Evolutionary conservation across 208 protist genomes (phyloP), one percentile per base, ranked within the genome.

Genomic region (Acanthamoeba healyi): DNA sequence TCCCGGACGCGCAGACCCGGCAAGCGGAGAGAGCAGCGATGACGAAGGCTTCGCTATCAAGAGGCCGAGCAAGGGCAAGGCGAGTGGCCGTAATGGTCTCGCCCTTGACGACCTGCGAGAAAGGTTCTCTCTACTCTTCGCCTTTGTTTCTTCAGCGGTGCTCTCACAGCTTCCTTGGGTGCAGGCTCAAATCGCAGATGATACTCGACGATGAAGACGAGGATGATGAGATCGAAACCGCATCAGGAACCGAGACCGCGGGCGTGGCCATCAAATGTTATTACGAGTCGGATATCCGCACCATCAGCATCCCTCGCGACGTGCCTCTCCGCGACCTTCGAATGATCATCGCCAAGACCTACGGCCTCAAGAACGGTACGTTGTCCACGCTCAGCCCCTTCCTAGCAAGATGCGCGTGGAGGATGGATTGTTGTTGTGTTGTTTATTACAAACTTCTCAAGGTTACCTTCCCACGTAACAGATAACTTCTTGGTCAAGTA

Each of bases 401-500:
- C 15, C n/a, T n/a, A n/a, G n/a, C n/a, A n/a, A n/a, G n/a, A n/a
- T n/a, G n/a, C n/a, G 19, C 0, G 49, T 54, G 49, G 49, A 22
- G 6, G 49, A 17, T 54, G 46, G 44, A 19, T 56, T 2, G 49
- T 56, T 14, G 49, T n/a, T 61, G 54, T 61, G 15, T 61, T 26
- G 19, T 61, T 29, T 24, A 24, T 49, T 49, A 49, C 44, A 49
- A 4, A 24, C 0, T 26, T 74, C 65, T 38, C 19, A 29, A n/a
- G n/a, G n/a, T n/a, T n/a, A 14, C 15, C n/a, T 70, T 70, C 34
- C n/a, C 74, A 9, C 22, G 7, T 2, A 4, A 86, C 77, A 86
- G 77, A 86, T 26, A 61, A 26, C 40, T 91, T 91, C 84, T 74
- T 91, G 38, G 22, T 91, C 34, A 91, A 91, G 56, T 91, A 91